These are phyloP conservation scores for Thuidium tamariscinum DNA, from an alignment of 225 moss, liverwort and hornwort genomes.

Conservation along the genomic window DNA sequence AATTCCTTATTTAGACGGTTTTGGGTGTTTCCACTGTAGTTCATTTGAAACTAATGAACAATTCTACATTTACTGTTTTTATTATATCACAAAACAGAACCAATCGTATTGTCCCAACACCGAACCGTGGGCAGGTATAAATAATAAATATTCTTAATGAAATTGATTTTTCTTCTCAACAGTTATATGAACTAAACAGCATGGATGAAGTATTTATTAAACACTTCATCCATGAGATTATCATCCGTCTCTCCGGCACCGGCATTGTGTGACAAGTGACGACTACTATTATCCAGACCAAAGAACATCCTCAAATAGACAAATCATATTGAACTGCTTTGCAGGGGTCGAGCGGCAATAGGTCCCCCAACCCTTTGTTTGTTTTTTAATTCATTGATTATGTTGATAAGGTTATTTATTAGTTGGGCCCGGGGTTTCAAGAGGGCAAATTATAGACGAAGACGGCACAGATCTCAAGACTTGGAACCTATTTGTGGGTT, in stretches of 20 bases:
- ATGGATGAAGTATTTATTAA: background rate
- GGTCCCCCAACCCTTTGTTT: background rate
- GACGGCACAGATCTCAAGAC: conserved; percentile 12
- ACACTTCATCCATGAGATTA: background rate
- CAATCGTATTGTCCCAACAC: background rate
- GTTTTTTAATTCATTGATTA: background rate
- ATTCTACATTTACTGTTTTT: background rate
- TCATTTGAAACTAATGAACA: background rate
- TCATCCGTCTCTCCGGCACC: background rate
- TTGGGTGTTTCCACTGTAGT: too few relatives aligned
- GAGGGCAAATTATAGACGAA: background rate
- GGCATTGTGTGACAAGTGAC: background rate
- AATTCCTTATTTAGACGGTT: too few relatives aligned
- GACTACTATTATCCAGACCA: background rate
- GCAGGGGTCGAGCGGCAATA: background rate
- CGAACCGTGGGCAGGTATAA: background rate
- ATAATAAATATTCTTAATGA: too few relatives aligned
- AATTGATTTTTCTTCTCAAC: background rate
- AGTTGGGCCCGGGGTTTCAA: background rate
- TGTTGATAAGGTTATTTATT: background rate
- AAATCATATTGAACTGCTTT: background rate
- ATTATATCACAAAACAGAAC: background rate
- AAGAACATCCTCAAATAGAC: background rate
- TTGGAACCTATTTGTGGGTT: background rate
- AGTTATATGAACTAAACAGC: background rate